Base-by-base conservation (phyloP, 768 basidiomycete genomes). In the Holtermanniella nyarrowii region DNA sequence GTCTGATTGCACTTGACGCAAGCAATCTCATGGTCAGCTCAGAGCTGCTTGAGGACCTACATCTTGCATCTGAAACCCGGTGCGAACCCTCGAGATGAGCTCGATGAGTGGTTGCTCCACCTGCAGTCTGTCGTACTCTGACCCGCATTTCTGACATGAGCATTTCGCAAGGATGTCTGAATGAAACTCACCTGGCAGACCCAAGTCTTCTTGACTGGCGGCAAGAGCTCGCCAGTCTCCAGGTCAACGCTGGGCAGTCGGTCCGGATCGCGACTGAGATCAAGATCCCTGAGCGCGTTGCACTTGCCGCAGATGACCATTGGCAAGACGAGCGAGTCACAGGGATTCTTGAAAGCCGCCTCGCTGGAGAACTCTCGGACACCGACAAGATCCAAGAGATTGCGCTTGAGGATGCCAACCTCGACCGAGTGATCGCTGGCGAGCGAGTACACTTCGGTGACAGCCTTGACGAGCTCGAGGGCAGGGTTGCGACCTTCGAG, bases 221-320 rank as follows among this genome's bases (percentile, higher is more conserved):
- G 75, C 75, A 10, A 31, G 25, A 67, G 49, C 47, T 61, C 66
- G 23, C 58, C 52, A 5, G 39, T 58, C 21, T 55, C 60, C 4
- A 52, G 58, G 46, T 71, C 72, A 12, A 71, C 59, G 44, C 58
- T 55, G 3, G 86, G 82, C 41, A 88, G 75, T 39, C 95, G 77
- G 53, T 88, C 85, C 11, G 82, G 78, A 72, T 97, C 93, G 14
- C 93, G 81, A 68, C 93, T 96, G 63, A 99, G 86, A 70, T 99
- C 95, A 62, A 99, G 86, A 68, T 93, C 89, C 2, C 85, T 80
- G 54, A 90, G 77, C 13, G 76, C 73, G 68, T 89, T 90, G 72
- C 87, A 97, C 62, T 83, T 80, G 40, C 79, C 81, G 68, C 93
- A 96, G 25, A 91, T 86, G 31, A 96, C 84, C 67, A 86, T 86